phyloP scores from a whole-genome alignment of 345 rosid genomes.

The Brassica nigra region DNA sequence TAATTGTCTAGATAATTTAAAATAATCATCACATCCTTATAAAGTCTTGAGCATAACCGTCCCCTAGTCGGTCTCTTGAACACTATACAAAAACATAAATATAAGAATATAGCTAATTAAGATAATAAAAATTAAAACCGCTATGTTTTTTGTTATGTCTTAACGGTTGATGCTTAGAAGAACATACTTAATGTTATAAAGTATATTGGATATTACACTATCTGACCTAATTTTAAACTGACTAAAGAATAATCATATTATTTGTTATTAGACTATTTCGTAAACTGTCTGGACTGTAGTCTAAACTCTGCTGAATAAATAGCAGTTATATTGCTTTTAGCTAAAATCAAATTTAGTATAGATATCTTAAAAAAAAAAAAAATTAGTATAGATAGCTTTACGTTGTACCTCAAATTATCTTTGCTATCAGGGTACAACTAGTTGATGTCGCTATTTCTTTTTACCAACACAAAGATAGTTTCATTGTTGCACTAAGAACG shows the following conservation, averaged over 20 bases:
- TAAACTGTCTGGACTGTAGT: neutral
- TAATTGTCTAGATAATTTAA: too few species aligned
- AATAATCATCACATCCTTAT: too few species aligned
- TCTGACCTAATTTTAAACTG: neutral
- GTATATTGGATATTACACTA: neutral
- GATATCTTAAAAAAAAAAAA: neutral
- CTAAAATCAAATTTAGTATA: neutral
- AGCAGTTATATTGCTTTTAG: neutral
- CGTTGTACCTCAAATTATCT: neutral
- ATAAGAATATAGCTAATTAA: neutral
- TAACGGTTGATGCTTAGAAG: too few species aligned
- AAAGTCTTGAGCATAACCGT: too few species aligned
- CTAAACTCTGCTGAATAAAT: neutral
- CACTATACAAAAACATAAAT: too few species aligned
- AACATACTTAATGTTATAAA: too few species aligned
- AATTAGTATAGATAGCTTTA: neutral
- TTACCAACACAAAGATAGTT: neutral
- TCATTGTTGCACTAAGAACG: neutral
- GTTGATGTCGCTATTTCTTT: neutral
- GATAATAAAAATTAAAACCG: neutral
- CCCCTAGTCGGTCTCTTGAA: too few species aligned
- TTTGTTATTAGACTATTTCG: neutral
- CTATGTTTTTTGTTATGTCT: too few species aligned
- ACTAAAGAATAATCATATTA: neutral
- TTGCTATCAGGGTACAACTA: neutral